Evolutionary conservation across 208 protist species (phyloP).

Genomic region (Leishmania amazonensis): DNA sequence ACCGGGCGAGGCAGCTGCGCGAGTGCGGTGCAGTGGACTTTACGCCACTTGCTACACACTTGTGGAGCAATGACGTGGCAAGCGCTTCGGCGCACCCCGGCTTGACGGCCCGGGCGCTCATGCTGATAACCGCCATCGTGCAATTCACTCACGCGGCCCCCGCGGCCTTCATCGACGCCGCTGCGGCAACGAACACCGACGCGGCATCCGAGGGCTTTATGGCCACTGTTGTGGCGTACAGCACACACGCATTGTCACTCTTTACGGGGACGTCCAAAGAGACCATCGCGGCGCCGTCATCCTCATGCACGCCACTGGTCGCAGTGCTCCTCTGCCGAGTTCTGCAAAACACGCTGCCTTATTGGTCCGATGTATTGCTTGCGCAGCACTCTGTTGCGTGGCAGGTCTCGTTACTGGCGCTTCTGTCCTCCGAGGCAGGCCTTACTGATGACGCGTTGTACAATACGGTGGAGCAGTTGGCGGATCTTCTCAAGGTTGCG

Average conservation of each 20-base stretch:
- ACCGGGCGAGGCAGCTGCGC: conserved; percentile 26
- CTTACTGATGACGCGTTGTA: conserved; percentile 26
- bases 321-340: conserved; percentile 26
- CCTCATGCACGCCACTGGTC: conserved; percentile 47
- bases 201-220: conserved; percentile 3
- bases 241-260: conserved; percentile 1
- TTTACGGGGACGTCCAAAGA: conserved; percentile 12
- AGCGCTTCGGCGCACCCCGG: conserved; percentile 22
- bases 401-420: conserved; percentile 17
- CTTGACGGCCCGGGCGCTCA: conserved; percentile 46
- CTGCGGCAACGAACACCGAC: background rate
- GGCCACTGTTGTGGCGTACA: conserved; percentile 7
- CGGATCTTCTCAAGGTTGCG: conserved; percentile 15
- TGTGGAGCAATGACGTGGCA: conserved; percentile 38
- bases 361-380: conserved; percentile 21
- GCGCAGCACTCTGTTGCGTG: conserved; percentile 15
- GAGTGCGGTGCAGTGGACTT: conserved; percentile 44
- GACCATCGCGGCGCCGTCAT: conserved; percentile 8
- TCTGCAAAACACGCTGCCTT: conserved; percentile 18
- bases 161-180: background rate
- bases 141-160: conserved; percentile 17
- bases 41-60: conserved; percentile 31
- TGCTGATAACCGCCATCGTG: conserved; percentile 39
- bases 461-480: conserved; percentile 23
- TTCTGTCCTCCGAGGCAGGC: conserved; percentile 21